Percentiles rank a stretch among this genome's conserved stretches.
phyloP scores from a whole-genome alignment of 179 eudicot genomes.

The Amaranthus tricolor region DNA sequence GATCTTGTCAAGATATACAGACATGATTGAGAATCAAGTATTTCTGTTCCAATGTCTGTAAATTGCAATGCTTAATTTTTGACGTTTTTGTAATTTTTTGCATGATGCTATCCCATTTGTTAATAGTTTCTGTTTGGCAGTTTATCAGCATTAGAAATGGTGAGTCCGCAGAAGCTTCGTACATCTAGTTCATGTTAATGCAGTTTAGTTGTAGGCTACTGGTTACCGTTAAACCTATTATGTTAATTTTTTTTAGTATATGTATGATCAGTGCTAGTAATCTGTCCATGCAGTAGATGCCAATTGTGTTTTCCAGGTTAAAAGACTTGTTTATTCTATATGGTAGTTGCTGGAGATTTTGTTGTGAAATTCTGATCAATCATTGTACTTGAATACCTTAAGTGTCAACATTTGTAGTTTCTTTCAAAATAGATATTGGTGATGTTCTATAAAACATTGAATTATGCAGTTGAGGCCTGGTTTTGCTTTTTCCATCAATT shows the following conservation, averaged over 20 bases:
- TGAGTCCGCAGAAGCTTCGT: neutral
- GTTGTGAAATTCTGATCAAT: neutral
- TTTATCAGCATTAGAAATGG: too few relatives aligned
- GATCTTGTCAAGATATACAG: neutral
- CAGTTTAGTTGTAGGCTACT: conserved; percentile 2
- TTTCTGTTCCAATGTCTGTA: neutral
- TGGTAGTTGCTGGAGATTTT: neutral
- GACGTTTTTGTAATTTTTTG: too few relatives aligned
- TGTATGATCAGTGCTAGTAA: neutral
- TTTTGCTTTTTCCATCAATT: conserved; percentile 3
- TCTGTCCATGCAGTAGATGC: neutral
- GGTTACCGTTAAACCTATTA: neutral
- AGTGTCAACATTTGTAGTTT: neutral
- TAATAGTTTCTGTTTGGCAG: too few relatives aligned
- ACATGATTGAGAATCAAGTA: neutral
- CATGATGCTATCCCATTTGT: too few relatives aligned
- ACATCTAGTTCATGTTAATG: neutral
- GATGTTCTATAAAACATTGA: neutral
- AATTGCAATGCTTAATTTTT: too few relatives aligned
- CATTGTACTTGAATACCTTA: neutral
- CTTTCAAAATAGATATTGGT: neutral
- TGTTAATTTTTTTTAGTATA: neutral
- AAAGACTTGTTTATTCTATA: neutral
- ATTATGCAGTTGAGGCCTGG: neutral
- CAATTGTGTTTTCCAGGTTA: neutral